Conservation (phyloP, 345 rosid genomes). For the Odontarrhena argentea region DNA sequence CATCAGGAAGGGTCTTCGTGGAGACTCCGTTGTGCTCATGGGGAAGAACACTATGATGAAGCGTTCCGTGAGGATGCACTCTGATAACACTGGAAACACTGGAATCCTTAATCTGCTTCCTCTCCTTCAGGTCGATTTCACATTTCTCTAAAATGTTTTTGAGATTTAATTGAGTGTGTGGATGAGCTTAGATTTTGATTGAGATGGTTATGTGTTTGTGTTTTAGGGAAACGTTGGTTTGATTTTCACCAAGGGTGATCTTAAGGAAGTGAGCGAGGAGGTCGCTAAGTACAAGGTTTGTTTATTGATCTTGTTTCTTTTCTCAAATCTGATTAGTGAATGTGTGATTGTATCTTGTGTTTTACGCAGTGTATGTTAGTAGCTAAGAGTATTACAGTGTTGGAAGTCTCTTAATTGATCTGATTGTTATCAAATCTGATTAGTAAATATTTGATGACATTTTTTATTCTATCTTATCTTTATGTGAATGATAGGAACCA, state of each 20-base stretch:
- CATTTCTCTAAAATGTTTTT: not conserved
- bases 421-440: too few relatives aligned
- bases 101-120: constrained; percentile 53
- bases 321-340: not conserved
- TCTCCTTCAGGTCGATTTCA: constrained; percentile 48
- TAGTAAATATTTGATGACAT: not conserved
- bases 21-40: constrained; percentile 67
- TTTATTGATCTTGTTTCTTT: not conserved
- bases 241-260: constrained; percentile 95
- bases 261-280: constrained; percentile 96
- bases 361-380: not conserved
- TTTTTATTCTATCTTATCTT: not conserved
- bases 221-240: constrained; percentile 87
- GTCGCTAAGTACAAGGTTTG: constrained; percentile 91
- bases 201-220: not conserved
- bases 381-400: not conserved
- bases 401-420: too few relatives aligned
- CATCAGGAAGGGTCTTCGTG: constrained; percentile 67
- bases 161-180: not conserved
- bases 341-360: not conserved
- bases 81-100: constrained; percentile 54
- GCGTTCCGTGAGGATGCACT: constrained; percentile 64
- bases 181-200: not conserved
- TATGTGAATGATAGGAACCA: too few relatives aligned
- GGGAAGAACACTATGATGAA: constrained; percentile 90